Base-by-base conservation (phyloP, 495 filamentous ascomycete species). In the Trichoderma virens region DNA sequence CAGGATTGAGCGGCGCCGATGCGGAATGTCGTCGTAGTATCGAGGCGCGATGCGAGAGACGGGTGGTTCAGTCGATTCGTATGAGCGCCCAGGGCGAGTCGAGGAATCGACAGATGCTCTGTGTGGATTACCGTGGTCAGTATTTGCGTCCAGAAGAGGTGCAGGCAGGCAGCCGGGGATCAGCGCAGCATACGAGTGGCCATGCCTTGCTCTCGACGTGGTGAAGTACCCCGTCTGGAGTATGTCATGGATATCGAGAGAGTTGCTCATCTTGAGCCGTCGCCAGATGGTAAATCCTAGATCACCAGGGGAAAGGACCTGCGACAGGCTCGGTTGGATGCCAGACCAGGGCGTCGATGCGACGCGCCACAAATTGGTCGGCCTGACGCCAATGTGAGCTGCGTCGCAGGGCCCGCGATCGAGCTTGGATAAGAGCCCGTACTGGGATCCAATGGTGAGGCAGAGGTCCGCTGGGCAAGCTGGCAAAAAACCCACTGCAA, bases 1-100 rank as follows among this genome's bases (percentile, higher is more conserved):
- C 18, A 77, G 74, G 66, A 66, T 68, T 35, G 62, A 66, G 64
- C 62, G 67, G 41, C 11, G 59, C 34, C 62, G 67, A 2, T 60
- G 30, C 16, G 32, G 30, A 51, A 5, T 38, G 32, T 60, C 38
- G 13, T 64, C 51, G 62, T 31, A 51, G 25, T 43, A 47, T 59
- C 62, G 62, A 25, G 62, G 62, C 6, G 35, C 62, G n/a, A 43
- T 6, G 20, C 34, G 61, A 23, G 60, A 35, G 25, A 61, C 18
- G 3, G 60, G 23, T 7, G 32, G 60, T 5, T 61, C 60, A n/a
- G 31, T 11, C 3, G 31, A 20, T 18, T 14, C 28, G 9, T 18
- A 41, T 38, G 31, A 61, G 20, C 32, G 60, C 32, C 14, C 27
- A 25, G 28, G 28, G 25, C 28, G 28, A 27, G 38, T 20, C 32